Conservation (phyloP, 768 basidiomycete species). For the Tephrocybe sp. region DNA sequence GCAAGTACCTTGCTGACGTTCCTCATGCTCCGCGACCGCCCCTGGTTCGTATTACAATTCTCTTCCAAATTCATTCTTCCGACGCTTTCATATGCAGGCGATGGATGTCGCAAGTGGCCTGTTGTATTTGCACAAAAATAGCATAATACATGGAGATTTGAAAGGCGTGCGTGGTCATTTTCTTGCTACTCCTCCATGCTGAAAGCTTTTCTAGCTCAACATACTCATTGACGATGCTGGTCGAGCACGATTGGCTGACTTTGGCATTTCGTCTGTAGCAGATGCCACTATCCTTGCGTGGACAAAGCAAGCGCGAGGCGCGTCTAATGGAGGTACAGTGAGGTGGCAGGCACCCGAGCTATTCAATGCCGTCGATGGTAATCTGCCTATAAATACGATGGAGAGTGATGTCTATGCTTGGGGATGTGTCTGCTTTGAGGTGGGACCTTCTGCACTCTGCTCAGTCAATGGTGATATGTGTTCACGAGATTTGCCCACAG, state of each 20-base stretch:
- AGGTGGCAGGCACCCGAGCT: neutral
- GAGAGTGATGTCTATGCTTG: neutral
- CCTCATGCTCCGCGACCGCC: conserved; percentile 15
- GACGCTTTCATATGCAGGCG: neutral
- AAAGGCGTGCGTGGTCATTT: neutral
- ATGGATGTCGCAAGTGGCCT: conserved; percentile 22
- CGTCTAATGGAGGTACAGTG: neutral
- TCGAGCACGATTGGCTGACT: neutral
- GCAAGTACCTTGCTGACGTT: conserved; percentile 22
- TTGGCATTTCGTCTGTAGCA: neutral
- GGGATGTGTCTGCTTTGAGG: neutral
- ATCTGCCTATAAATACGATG: neutral
- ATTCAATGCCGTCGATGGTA: neutral
- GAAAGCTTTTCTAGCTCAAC: neutral
- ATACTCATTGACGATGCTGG: neutral
- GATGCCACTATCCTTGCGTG: neutral
- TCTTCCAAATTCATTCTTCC: neutral
- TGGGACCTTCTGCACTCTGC: neutral
- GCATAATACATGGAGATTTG: conserved; percentile 24
- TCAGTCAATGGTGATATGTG: neutral
- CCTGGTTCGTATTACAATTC: neutral
- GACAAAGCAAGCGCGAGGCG: neutral
- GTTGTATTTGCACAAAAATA: conserved; percentile 18
- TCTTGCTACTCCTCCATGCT: neutral
- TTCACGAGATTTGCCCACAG: neutral